Conservation (phyloP, 257 asterid genomes). For the Nicotiana undulata region DNA sequence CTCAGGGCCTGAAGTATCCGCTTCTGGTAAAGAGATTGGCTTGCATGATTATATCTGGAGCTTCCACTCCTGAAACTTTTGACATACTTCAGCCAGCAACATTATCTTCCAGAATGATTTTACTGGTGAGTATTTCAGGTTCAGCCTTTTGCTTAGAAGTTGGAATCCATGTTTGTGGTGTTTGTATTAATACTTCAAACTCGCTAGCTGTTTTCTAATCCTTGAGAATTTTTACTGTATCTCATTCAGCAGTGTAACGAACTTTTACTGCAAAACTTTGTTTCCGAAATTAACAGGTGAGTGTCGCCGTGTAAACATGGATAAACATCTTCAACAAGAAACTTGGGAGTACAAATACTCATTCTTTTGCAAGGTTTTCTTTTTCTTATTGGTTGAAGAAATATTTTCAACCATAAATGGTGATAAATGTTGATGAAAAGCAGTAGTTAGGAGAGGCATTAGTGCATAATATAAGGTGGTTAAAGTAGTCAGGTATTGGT, state of each 20-base stretch:
- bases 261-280: not conserved
- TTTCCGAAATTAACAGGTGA: not conserved
- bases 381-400: not conserved
- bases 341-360: not conserved
- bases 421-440: not conserved
- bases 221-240: not conserved
- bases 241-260: not conserved
- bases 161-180: not conserved
- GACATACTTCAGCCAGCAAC: constrained; percentile 65
- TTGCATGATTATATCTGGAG: constrained; percentile 58
- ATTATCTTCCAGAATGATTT: constrained; percentile 39
- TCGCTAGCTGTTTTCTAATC: not conserved
- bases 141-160: not conserved
- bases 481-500: not conserved
- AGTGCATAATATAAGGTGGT: not conserved
- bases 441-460: not conserved
- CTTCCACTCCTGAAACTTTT: constrained; percentile 35
- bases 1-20: constrained; percentile 74
- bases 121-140: constrained; percentile 36
- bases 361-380: not conserved
- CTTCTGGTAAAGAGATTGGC: constrained; percentile 68
- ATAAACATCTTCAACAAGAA: not conserved
- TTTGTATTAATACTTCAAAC: not conserved
- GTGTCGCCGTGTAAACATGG: not conserved
- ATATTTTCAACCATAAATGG: not conserved